Conservation (phyloP, 2,329 filamentous ascomycete genomes). For the Lasiodiplodia gonubiensis region DNA sequence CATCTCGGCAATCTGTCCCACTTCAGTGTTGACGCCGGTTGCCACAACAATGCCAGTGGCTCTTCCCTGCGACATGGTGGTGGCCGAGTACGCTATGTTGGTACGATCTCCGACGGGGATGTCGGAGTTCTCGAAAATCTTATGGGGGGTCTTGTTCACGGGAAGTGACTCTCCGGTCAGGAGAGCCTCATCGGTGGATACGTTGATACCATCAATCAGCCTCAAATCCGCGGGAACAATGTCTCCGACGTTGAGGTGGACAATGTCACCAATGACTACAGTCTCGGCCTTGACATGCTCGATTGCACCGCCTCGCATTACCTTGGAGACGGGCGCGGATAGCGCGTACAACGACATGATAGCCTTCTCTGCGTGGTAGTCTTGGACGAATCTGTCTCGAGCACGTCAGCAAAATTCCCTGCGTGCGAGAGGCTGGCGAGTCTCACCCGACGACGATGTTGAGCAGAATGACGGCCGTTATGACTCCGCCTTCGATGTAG, state of each 20-base stretch:
- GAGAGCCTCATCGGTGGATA: conserved; percentile 76
- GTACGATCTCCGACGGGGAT: conserved; percentile 68
- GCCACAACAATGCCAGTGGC: conserved; percentile 71
- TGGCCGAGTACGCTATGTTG: conserved; percentile 74
- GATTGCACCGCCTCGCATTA: conserved; percentile 44
- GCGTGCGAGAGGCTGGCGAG: background rate
- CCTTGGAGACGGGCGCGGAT: conserved; percentile 46
- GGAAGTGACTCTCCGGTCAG: conserved; percentile 76
- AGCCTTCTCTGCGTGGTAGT: conserved; percentile 54
- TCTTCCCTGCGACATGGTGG: conserved; percentile 73
- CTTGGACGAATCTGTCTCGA: conserved; percentile 52
- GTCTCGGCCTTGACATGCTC: conserved; percentile 45
- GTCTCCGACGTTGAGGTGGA: conserved; percentile 58
- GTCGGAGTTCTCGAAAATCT: conserved; percentile 57
- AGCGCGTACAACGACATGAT: conserved; percentile 50
- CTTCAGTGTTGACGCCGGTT: conserved; percentile 76
- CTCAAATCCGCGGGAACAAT: conserved; percentile 71
- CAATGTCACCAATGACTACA: conserved; percentile 48
- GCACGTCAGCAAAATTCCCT: conserved; percentile 26
- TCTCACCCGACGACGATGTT: conserved; percentile 68
- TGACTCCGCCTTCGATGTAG: conserved; percentile 68
- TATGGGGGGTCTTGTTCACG: conserved; percentile 67
- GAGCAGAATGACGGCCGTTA: conserved; percentile 68
- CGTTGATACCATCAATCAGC: conserved; percentile 69
- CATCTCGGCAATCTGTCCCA: conserved; percentile 71